These are phyloP conservation scores for Ulvella scutata DNA, from an alignment of 139 green algal species.

Conservation along the genomic window DNA sequence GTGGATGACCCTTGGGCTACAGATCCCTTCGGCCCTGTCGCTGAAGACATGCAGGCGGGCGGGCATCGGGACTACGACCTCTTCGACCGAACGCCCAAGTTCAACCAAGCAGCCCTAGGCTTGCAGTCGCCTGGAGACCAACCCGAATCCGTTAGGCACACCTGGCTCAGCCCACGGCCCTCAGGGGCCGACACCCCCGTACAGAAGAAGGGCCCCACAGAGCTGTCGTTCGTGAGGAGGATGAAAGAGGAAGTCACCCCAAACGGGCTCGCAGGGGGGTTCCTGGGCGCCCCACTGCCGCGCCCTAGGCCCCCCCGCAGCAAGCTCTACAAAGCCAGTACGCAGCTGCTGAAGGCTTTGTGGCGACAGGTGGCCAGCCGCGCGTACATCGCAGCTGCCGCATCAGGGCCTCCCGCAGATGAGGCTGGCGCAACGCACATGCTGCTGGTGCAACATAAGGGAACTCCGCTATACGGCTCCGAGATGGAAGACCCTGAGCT, in stretches of 20 bases:
- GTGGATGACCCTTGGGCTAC: neutral
- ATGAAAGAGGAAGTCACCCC: neutral
- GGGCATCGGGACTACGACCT: no score
- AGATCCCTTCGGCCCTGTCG: neutral
- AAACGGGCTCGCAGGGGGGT: neutral
- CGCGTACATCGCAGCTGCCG: neutral
- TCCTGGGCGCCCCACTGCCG: neutral
- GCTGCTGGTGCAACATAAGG: neutral
- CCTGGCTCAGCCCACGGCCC: neutral
- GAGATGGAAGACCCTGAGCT: neutral
- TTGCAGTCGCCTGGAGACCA: no score
- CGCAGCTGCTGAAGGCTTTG: neutral
- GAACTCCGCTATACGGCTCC: neutral
- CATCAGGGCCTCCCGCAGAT: no score
- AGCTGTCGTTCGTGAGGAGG: neutral
- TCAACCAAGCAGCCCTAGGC: no score
- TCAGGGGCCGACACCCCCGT: neutral
- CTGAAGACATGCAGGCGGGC: neutral
- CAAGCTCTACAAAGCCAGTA: neutral
- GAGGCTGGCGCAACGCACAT: neutral
- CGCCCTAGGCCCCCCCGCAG: neutral
- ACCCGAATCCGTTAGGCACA: no score
- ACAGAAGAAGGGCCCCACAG: neutral
- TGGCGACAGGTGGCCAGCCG: neutral
- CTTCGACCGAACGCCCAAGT: no score